Percentiles rank a stretch among this genome's conserved stretches.
Conservation (phyloP, 2,329 filamentous ascomycete genomes). For the Berkeleyomyces rouxiae region DNA sequence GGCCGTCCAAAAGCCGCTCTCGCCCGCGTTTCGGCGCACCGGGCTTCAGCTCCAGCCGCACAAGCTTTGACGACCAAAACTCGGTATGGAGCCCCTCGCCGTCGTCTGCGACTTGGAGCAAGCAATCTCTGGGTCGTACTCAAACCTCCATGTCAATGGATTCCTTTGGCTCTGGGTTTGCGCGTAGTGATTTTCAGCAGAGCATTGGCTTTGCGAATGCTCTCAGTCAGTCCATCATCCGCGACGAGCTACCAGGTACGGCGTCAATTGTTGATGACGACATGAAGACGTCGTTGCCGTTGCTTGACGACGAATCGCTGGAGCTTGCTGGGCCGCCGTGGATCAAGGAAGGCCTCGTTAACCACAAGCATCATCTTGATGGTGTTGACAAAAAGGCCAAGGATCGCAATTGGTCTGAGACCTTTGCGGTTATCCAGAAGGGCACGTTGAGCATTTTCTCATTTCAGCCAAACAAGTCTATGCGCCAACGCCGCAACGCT, state of each 20-base stretch:
- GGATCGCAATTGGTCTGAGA: constrained; percentile 86
- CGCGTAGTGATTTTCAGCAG: constrained; percentile 73
- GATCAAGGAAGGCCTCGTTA: constrained; percentile 92
- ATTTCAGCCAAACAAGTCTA: constrained; percentile 67
- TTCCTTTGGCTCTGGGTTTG: constrained; percentile 64
- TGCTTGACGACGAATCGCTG: constrained; percentile 83
- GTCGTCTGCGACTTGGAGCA: constrained; percentile 92
- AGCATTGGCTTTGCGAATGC: constrained; percentile 96
- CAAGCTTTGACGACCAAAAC: constrained; percentile 79
- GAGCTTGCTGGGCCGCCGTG: constrained; percentile 89
- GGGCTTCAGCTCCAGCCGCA: constrained; percentile 76
- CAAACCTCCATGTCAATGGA: constrained; percentile 86
- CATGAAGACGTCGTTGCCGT: constrained; percentile 37
- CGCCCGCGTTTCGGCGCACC: constrained; percentile 58
- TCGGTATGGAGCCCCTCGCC: constrained; percentile 75
- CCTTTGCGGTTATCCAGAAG: constrained; percentile 91
- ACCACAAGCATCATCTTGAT: constrained; percentile 92
- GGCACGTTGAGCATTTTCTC: constrained; percentile 89
- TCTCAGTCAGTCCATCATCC: constrained; percentile 87
- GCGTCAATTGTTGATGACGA: constrained; percentile 43
- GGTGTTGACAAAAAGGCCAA: constrained; percentile 80
- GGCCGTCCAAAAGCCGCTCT: constrained; percentile 74
- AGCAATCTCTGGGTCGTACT: constrained; percentile 78
- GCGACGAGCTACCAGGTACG: constrained; percentile 47
- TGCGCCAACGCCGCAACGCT: constrained; percentile 44